These are phyloP conservation scores for Kwoniella sp. DNA, from an alignment of 768 basidiomycete genomes.

Conservation along the genomic window DNA sequence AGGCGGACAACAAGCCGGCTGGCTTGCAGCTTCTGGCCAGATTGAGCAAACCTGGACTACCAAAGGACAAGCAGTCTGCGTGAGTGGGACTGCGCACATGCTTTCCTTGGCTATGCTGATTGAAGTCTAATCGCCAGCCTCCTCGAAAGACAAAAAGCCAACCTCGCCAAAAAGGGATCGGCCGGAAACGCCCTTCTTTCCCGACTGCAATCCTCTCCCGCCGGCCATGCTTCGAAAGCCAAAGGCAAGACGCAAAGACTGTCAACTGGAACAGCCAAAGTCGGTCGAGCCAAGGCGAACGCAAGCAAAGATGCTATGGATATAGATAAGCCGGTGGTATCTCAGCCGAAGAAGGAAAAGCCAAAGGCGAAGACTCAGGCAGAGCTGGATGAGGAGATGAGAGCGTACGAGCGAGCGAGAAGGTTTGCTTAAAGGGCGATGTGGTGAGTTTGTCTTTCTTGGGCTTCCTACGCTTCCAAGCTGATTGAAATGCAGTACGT, in stretches of 20 bases:
- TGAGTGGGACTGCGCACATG: slow-evolving; percentile 15
- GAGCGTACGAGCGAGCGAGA: slow-evolving; percentile 37
- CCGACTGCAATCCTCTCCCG: slow-evolving; percentile 27
- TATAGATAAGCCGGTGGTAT: slow-evolving; percentile 29
- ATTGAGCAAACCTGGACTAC: slow-evolving; percentile 31
- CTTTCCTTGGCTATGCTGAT: background rate
- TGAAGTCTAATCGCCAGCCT: slow-evolving; percentile 18
- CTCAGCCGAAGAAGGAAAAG: slow-evolving; percentile 25
- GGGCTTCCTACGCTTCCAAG: background rate
- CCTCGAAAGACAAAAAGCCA: slow-evolving; percentile 42
- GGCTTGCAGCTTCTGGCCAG: slow-evolving; percentile 39
- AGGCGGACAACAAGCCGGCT: slow-evolving; percentile 29
- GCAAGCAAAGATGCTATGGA: slow-evolving; percentile 35
- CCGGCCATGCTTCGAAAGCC: slow-evolving; percentile 22
- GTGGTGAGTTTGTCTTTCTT: background rate
- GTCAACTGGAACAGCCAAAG: slow-evolving; percentile 24
- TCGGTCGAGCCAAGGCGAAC: slow-evolving; percentile 38
- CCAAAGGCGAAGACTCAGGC: slow-evolving; percentile 36
- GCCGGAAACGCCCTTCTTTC: slow-evolving; percentile 33
- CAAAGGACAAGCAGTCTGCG: slow-evolving; percentile 38
- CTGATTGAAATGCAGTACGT: background rate
- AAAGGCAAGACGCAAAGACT: slow-evolving; percentile 16
- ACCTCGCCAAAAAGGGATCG: slow-evolving; percentile 23
- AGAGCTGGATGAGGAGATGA: slow-evolving; percentile 52
- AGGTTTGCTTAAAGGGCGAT: slow-evolving; percentile 30